Conservation (phyloP, 2,329 filamentous ascomycete genomes). For the Diaporthe ilicicola region DNA sequence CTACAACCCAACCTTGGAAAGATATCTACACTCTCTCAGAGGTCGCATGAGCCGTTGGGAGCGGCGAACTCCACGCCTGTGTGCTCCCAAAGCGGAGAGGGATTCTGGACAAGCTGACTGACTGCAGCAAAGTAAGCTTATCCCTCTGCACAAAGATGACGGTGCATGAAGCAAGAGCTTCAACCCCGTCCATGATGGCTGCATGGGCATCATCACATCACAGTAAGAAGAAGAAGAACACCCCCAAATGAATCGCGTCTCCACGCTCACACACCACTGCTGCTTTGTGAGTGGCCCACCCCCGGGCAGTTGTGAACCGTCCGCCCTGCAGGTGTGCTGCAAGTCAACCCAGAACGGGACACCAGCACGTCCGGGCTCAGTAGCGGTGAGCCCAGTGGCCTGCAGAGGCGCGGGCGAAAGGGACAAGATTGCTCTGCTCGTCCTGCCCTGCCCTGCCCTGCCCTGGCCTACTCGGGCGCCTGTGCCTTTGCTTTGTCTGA, state of each 20-base stretch:
- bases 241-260: neutral
- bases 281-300: neutral
- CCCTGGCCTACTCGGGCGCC: no score
- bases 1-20: neutral
- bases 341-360: constrained; percentile 23
- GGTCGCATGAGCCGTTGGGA: neutral
- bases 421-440: neutral
- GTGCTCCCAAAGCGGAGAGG: neutral
- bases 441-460: neutral
- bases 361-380: neutral
- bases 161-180: neutral
- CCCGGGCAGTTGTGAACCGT: neutral
- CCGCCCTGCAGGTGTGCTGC: constrained; percentile 28
- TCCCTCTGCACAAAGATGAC: neutral
- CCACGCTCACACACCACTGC: neutral
- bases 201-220: neutral
- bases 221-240: no score
- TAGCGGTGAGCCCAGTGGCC: constrained; percentile 27
- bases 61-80: neutral
- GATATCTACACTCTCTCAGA: neutral
- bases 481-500: no score
- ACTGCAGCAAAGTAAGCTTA: constrained; percentile 13
- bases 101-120: neutral
- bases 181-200: neutral
- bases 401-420: neutral